These are phyloP conservation scores for Diaporthe sp. DNA, from an alignment of 2,329 filamentous ascomycete genomes.

Conservation along the genomic window DNA sequence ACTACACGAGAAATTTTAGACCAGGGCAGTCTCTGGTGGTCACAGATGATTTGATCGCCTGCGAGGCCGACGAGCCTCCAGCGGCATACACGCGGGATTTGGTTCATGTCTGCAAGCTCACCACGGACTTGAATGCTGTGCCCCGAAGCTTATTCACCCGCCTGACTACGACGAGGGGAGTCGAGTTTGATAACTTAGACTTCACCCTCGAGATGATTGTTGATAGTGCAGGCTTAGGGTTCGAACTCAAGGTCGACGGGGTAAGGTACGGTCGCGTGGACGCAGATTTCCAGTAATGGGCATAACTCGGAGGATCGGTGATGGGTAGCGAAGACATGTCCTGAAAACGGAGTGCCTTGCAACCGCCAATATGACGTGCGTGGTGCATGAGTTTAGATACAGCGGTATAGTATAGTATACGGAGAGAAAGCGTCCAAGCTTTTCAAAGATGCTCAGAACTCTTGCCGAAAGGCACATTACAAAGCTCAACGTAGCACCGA, in stretches of 20 bases:
- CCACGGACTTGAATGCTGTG: conserved; percentile 83
- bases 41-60: conserved; percentile 84
- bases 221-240: conserved; percentile 80
- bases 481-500: conserved; percentile 15
- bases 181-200: conserved; percentile 86
- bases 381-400: neutral
- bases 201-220: conserved; percentile 88
- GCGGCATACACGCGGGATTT: conserved; percentile 71
- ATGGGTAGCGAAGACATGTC: neutral
- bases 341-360: neutral
- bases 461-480: neutral
- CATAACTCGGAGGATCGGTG: neutral
- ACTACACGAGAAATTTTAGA: conserved; percentile 88
- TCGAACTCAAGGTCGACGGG: conserved; percentile 84
- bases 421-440: neutral
- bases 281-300: conserved; percentile 78
- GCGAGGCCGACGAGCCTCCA: conserved; percentile 76
- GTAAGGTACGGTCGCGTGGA: conserved; percentile 82
- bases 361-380: neutral
- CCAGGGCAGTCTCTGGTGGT: conserved; percentile 82
- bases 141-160: conserved; percentile 80
- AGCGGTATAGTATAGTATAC: conserved; percentile 5
- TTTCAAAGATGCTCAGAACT: neutral
- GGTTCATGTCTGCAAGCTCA: conserved; percentile 81
- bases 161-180: conserved; percentile 81